Conservation (phyloP, 345 rosid genomes). For the Noccaea caerulescens region DNA sequence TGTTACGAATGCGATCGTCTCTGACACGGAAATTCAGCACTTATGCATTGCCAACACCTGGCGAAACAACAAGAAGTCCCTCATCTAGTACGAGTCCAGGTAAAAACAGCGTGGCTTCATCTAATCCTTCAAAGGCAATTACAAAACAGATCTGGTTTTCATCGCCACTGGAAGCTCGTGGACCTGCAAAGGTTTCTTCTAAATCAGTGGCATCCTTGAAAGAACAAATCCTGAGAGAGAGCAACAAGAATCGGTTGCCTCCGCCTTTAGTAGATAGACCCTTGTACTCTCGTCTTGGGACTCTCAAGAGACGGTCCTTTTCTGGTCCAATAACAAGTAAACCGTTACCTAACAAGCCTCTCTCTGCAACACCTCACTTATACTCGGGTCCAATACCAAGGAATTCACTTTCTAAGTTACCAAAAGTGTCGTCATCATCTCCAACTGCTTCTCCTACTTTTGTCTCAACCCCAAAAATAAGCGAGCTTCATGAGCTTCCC, state of each 20-base stretch:
- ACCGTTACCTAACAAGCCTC: slow-evolving; percentile 52
- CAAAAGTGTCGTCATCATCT: slow-evolving; percentile 55
- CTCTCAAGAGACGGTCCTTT: slow-evolving; percentile 68
- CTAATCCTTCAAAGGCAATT: slow-evolving; percentile 48
- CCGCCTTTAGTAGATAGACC: slow-evolving; percentile 65
- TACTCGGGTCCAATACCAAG: slow-evolving; percentile 74
- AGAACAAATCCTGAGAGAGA: slow-evolving; percentile 60
- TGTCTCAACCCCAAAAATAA: slow-evolving; percentile 80
- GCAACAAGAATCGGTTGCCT: slow-evolving; percentile 57
- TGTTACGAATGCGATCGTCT: slow-evolving; percentile 58
- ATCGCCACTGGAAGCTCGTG: slow-evolving; percentile 70
- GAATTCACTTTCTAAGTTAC: slow-evolving; percentile 55
- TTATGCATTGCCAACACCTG: slow-evolving; percentile 87
- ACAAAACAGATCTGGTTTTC: slow-evolving; percentile 65
- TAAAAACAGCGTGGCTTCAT: slow-evolving; percentile 37
- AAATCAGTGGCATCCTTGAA: slow-evolving; percentile 43
- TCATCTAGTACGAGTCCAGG: slow-evolving; percentile 45
- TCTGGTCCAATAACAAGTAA: slow-evolving; percentile 78
- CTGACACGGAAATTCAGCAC: slow-evolving; percentile 68
- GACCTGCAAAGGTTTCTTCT: slow-evolving; percentile 50
- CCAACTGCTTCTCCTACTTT: slow-evolving; percentile 71
- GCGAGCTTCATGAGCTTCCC: slow-evolving; percentile 99
- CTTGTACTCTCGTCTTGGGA: slow-evolving; percentile 54
- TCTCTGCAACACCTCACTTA: slow-evolving; percentile 51
- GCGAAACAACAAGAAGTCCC: slow-evolving; percentile 58